Conservation (phyloP, 2,329 filamentous ascomycete species). For the Mycocentrospora acerina region DNA sequence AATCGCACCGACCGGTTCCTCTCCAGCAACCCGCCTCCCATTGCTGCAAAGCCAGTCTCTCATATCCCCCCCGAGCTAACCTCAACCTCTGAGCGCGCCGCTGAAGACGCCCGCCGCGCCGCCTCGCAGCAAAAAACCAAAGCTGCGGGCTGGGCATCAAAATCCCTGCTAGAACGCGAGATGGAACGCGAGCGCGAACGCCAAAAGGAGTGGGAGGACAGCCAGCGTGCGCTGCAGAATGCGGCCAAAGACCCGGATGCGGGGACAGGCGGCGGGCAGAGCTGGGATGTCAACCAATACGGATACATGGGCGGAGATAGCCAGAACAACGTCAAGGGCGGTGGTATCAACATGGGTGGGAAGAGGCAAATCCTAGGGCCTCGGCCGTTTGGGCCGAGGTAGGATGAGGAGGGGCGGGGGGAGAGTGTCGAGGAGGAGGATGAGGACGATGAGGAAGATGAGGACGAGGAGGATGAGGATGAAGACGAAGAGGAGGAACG, state of each 20-base stretch:
- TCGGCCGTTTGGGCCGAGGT: constrained; percentile 55
- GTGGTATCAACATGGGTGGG: constrained; percentile 62
- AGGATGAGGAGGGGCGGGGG: too few relatives aligned
- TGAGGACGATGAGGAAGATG: too few relatives aligned
- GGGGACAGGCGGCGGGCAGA: constrained; percentile 66
- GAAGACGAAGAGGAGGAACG: too few relatives aligned
- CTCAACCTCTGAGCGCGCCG: constrained; percentile 62
- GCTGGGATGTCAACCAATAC: constrained; percentile 77
- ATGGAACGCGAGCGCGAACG: constrained; percentile 78
- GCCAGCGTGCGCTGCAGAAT: constrained; percentile 65
- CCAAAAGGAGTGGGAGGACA: constrained; percentile 78
- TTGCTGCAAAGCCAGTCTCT: constrained; percentile 43
- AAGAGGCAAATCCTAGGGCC: constrained; percentile 79
- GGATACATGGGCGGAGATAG: constrained; percentile 75
- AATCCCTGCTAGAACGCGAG: constrained; percentile 73
- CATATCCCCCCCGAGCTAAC: constrained; percentile 53
- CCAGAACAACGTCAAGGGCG: constrained; percentile 60
- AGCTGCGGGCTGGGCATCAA: constrained; percentile 64
- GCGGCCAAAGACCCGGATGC: constrained; percentile 58
- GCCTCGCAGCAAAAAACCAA: constrained; percentile 63
- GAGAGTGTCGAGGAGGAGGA: too few relatives aligned
- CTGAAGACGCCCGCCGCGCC: constrained; percentile 61
- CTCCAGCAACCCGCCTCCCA: constrained; percentile 56
- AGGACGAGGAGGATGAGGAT: too few relatives aligned
- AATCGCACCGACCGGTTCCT: constrained; percentile 61